Base-by-base conservation (phyloP, 345 rosid genomes). In the Eucalyptus sp. region DNA sequence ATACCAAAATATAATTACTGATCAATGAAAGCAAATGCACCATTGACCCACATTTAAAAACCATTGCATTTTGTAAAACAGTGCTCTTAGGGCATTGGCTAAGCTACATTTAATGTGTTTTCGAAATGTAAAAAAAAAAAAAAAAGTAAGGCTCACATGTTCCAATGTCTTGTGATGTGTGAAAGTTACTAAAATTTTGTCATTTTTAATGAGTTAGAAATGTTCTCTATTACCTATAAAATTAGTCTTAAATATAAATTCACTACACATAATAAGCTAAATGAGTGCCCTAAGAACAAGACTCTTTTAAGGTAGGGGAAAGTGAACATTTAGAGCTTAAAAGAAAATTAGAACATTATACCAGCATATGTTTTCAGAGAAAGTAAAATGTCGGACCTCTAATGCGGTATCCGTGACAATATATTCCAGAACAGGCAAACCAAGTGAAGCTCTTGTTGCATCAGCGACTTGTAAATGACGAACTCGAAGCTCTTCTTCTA, bases 371-470 rank as follows among this genome's bases (percentile, higher is more conserved):
- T 50, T 54, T 50, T 88, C 33, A n/a, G 60, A 41, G 56, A 54
- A 58, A 86, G 80, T 25, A 27, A 43, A 52, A 52, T 52, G 6
- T 76, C 29, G 4, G 86, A 92, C 96, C 94, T 93, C 89, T 48
- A 94, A 86, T 46, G 96, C 91, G 4, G 90, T 92, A 85, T 94
- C 94, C 22, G 96, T 94, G 37, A 94, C 92, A 89, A 89, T 89
- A 86, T 90, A 95, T 88, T 94, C 96, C 89, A 93, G 88, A 90
- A 95, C 91, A 29, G 96, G 95, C 92, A 95, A 91, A 43, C 97
- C 97, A 88, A 95, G 97, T n/a, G 97, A 95, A 92, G 97, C 97
- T 88, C 97, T 90, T 24, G 95, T 86, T 18, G 95, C 96, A 93
- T 95, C 97, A 92, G 94, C 94, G 29, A 92, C 96, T 90, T 95